Conservation (phyloP, 257 asterid genomes). For the Galeopsis tetrahit region DNA sequence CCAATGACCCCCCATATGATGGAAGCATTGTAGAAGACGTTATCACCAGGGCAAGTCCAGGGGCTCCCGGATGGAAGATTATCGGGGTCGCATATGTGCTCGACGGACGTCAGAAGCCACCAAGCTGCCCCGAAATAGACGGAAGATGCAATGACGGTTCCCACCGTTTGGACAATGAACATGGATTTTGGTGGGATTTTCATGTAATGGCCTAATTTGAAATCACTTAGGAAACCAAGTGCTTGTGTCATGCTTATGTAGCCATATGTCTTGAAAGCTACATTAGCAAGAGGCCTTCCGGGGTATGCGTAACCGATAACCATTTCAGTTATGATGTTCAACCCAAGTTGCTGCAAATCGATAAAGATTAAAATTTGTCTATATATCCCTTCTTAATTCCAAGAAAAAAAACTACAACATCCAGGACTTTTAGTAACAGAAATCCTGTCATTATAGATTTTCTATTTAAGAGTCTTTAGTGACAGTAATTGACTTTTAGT, state of each 20-base stretch:
- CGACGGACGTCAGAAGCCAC: slow-evolving; percentile 53
- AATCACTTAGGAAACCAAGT: slow-evolving; percentile 69
- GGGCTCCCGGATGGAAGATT: slow-evolving; percentile 67
- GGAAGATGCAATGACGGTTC: slow-evolving; percentile 69
- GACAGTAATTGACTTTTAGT: no score
- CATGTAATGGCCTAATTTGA: slow-evolving; percentile 88
- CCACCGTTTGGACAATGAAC: slow-evolving; percentile 71
- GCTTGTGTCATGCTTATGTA: slow-evolving; percentile 85
- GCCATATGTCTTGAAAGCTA: slow-evolving; percentile 80
- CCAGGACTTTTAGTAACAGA: no score
- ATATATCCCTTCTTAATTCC: no score
- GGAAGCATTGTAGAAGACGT: slow-evolving; percentile 71
- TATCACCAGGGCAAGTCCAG: slow-evolving; percentile 70
- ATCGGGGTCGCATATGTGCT: slow-evolving; percentile 57
- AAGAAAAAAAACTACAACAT: no score
- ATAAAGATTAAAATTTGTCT: no score
- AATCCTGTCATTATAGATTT: no score
- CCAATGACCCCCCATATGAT: slow-evolving; percentile 84
- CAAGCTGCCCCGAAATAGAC: slow-evolving; percentile 66
- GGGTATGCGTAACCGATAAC: slow-evolving; percentile 64
- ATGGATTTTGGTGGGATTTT: slow-evolving; percentile 83
- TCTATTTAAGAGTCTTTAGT: no score
- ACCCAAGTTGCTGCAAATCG: slow-evolving; percentile 62
- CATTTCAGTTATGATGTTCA: slow-evolving; percentile 74
- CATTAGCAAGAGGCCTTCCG: slow-evolving; percentile 84